Evolutionary conservation across 2,329 filamentous ascomycete species (phyloP), one percentile per base, ranked within the genome.

Genomic region (Parastagonospora avenae): DNA sequence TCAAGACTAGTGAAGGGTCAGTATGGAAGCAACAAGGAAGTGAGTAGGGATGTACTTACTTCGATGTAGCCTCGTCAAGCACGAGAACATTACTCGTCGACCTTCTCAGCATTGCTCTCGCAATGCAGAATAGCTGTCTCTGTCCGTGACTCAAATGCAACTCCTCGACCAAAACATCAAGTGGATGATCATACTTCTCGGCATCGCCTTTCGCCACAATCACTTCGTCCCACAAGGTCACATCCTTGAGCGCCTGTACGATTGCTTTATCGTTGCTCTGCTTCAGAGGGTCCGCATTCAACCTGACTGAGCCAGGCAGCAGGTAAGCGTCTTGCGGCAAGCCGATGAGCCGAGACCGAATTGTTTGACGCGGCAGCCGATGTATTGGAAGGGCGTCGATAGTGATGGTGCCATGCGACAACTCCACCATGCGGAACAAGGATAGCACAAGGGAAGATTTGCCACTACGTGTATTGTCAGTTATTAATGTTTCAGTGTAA

Each of bases 61-160:
- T 68, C 57, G 63, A 67, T 2, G 68, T 72, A 14, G 70, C 68
- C 44, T 73, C 70, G 35, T 73, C 70, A 10, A 73, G 51, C 9
- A 73, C 59, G 7, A 73, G 43, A 2, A 73, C 45, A 4, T 54
- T 63, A 0, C 65, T 56, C 28, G 57, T 63, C 32, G 66, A 60
- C n/a, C 43, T 53, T 16, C 63, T 54, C 7, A 88, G 67, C 14
- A 88, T 76, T 0, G 84, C 85, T 0, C 85, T 72, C 0, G 82
- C 85, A 1, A 89, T 77, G 55, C 80, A 85, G 58, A 89, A 86
- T 0, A 89, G 76, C 60, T 89, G 86, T 38, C 79, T 80, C 66
- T 89, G 85, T 0, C 86, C 86, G 16, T 68, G 62, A 11, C 60
- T 65, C 39, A 72, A 66, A 39, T 71, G 65, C 9, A 69, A 50